These are phyloP conservation scores for Volvox carteri DNA, from an alignment of 163 green algal genomes.

Conservation along the genomic window DNA sequence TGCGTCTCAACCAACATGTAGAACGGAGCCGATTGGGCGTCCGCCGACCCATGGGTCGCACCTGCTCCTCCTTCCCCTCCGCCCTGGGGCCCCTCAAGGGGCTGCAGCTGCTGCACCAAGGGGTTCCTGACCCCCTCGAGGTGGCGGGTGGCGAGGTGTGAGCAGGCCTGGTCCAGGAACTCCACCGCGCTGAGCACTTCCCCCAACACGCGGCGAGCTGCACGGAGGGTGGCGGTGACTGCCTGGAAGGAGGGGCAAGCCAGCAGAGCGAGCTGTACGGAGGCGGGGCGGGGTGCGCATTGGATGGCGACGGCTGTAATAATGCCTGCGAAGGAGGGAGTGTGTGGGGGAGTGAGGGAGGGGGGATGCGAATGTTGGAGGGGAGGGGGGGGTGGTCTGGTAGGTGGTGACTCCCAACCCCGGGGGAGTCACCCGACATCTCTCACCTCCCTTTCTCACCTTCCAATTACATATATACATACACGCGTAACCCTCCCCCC, in stretches of 20 bases:
- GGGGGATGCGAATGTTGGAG: too few species aligned
- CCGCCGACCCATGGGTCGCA: neutral
- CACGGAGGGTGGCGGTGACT: conserved; percentile 74
- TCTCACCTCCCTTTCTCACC: too few species aligned
- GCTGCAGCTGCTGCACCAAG: conserved; percentile 56
- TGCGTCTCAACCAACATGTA: conserved; percentile 95
- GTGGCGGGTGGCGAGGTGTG: conserved; percentile 78
- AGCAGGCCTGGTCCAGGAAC: conserved; percentile 90
- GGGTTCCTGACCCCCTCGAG: conserved; percentile 79
- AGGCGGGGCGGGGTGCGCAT: conserved; percentile 75
- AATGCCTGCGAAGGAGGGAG: conserved; percentile 70
- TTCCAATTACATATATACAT: too few species aligned
- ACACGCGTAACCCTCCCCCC: too few species aligned
- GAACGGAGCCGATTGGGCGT: conserved; percentile 76
- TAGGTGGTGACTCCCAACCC: too few species aligned
- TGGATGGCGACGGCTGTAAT: conserved; percentile 88
- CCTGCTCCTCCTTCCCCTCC: neutral
- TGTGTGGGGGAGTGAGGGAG: neutral
- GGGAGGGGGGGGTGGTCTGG: neutral
- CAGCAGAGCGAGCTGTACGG: conserved; percentile 84
- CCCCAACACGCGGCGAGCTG: conserved; percentile 78
- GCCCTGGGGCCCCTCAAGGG: too few species aligned
- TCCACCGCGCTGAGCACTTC: conserved; percentile 91
- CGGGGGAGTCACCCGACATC: too few species aligned
- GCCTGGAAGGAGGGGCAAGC: conserved; percentile 65